Conservation (phyloP, 106 monocot genomes). For the Phalaenopsis aphrodite region DNA sequence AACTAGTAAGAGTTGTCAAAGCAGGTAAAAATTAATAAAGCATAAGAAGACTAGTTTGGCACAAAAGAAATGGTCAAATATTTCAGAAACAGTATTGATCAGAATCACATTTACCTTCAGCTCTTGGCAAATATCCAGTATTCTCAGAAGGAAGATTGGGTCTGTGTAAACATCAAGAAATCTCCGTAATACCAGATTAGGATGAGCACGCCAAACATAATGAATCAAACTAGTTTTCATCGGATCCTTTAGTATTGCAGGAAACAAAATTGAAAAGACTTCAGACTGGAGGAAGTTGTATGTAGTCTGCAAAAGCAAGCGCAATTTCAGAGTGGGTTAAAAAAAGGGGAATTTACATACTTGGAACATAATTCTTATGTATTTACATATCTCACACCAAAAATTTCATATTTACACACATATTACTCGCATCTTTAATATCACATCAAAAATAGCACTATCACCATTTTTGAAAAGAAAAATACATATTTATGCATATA, state of each 20-base stretch:
- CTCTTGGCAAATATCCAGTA: slow-evolving; percentile 72
- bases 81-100: background rate
- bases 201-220: slow-evolving; percentile 61
- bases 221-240: slow-evolving; percentile 32
- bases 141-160: slow-evolving; percentile 32
- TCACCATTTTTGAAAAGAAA: no score
- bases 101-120: slow-evolving; percentile 50
- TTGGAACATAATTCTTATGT: no score
- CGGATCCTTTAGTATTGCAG: slow-evolving; percentile 53
- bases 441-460: no score
- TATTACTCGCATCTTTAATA: no score
- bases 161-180: slow-evolving; percentile 53
- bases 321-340: background rate
- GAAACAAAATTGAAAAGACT: slow-evolving; percentile 56
- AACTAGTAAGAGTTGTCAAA: background rate
- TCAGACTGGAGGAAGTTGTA: slow-evolving; percentile 85
- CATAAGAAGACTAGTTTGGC: background rate
- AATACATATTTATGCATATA: no score
- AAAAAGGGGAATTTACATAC: no score
- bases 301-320: slow-evolving; percentile 47
- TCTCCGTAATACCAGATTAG: slow-evolving; percentile 53
- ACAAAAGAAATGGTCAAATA: background rate
- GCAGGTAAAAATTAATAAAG: background rate
- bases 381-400: no score
- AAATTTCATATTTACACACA: no score